phyloP scores from a whole-genome alignment of 306 rosid genomes.

The Pyrus pyrifolia region DNA sequence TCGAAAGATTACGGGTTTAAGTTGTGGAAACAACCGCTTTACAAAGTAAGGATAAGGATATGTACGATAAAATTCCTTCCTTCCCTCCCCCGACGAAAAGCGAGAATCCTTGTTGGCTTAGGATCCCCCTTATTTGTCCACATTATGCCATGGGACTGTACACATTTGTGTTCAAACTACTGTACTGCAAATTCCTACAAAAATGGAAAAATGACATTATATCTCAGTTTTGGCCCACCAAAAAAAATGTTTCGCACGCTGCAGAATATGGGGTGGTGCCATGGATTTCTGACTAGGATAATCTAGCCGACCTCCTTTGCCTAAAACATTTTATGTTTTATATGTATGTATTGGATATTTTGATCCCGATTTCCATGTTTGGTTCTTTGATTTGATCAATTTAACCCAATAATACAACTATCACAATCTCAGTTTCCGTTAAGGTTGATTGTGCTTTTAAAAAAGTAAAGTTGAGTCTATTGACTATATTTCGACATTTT shows the following conservation, averaged over 20 bases:
- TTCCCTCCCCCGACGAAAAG: too few species aligned
- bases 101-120: too few species aligned
- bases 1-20: accelerated
- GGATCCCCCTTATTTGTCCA: neutral
- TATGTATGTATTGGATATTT: neutral
- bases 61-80: too few species aligned
- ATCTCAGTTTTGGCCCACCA: constrained; percentile 4
- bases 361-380: neutral
- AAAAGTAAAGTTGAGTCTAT: too few species aligned
- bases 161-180: neutral
- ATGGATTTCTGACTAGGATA: constrained; percentile 6
- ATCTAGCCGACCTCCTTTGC: neutral
- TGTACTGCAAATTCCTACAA: neutral
- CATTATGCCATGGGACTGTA: neutral
- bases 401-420: neutral
- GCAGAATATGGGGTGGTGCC: constrained; percentile 3
- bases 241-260: constrained; percentile 8
- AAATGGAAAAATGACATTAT: constrained; percentile 9
- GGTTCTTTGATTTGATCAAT: neutral
- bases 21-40: accelerated
- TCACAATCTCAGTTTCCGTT: neutral
- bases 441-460: too few species aligned
- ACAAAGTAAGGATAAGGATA: accelerated
- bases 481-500: too few species aligned
- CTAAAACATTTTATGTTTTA: neutral